phyloP scores from a whole-genome alignment of 2,329 filamentous ascomycete genomes.

The Pseudogymnoascus sp. region DNA sequence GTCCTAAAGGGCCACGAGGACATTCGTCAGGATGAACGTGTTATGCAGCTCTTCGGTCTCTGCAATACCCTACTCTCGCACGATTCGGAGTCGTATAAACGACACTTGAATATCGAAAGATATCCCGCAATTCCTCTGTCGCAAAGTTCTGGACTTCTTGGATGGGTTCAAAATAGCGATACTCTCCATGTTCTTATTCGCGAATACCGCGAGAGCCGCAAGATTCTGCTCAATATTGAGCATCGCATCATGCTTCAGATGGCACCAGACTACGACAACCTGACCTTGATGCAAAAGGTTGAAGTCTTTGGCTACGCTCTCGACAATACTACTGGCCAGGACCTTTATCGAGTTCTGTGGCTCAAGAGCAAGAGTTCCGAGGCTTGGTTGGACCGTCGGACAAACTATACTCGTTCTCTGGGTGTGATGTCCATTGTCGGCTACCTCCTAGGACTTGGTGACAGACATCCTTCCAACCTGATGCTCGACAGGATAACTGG shows the following conservation, averaged over 20 bases:
- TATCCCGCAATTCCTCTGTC: constrained; percentile 96
- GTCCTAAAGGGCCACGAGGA: constrained; percentile 98
- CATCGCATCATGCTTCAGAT: constrained; percentile 99
- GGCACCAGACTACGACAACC: constrained; percentile 97
- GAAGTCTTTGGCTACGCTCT: constrained; percentile 98
- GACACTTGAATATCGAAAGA: constrained; percentile 90
- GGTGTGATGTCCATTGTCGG: constrained; percentile 99
- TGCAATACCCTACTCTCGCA: constrained; percentile 92
- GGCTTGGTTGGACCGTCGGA: constrained; percentile 91
- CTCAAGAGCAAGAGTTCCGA: constrained; percentile 98
- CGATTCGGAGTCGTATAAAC: constrained; percentile 93
- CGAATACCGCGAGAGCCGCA: constrained; percentile 92
- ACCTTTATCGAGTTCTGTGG: constrained; percentile 96
- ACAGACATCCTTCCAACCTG: constrained; percentile 94
- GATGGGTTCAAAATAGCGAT: constrained; percentile 96
- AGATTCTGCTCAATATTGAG: constrained; percentile 97
- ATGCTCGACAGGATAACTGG: constrained; percentile 95
- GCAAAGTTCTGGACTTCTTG: constrained; percentile 88
- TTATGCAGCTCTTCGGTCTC: constrained; percentile 98
- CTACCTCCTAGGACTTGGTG: constrained; percentile 93
- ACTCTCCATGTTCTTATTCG: constrained; percentile 94
- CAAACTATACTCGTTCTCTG: constrained; percentile 96
- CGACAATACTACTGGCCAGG: constrained; percentile 97
- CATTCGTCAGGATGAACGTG: constrained; percentile 95
- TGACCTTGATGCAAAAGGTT: constrained; percentile 99